Base-by-base conservation (phyloP, 2,329 filamentous ascomycete species). In the Exophiala viscosa region DNA sequence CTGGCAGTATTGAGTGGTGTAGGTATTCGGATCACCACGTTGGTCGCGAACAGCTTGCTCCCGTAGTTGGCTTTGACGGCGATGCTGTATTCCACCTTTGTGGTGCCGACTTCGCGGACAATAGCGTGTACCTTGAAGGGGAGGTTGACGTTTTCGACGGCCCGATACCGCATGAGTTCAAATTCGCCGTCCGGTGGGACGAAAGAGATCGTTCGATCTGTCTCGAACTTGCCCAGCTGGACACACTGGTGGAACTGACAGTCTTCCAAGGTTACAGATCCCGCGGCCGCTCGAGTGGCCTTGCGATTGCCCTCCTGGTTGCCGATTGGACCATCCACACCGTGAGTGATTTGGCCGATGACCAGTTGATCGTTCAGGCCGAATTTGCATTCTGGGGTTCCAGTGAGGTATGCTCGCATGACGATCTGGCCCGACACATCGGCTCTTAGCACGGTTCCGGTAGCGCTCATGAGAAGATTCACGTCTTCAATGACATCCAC, bases 201-300 rank as follows among this genome's bases (percentile, higher is more conserved):
- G 70, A 99, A 96, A 54, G 87, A 93, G 70, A 99, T 97, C 69
- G 96, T 97, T 60, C 93, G 82, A 72, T 99, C 93, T 28, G 87
- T 87, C 71, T 97, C 93, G 67, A 99, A 99, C 68, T 95, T 95
- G 60, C 92, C 91, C 28, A 99, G 80, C 75, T 96, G 96, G 56
- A 99, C 93, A 70, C 93, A 99, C 72, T 99, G 93, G 72, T 99
- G 93, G 74, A 99, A 96, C 67, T 97, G 93, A 67, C 95, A 97
- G 70, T 99, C 93, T 69, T 99, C 95, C 20, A 99, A 79, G 0
- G 91, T 96, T 48, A 99, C 95, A 59, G 88, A 95, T 33, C 93
- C 93, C 1, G 93, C 93, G 0, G 93, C 93, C 0, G 93, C 93
- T 70, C 95, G 92, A 35, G 93, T 96, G 28, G 91, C 90, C 71